Evolutionary conservation across 2,329 filamentous ascomycete species (phyloP).

Genomic region (Chaetothyriales sp.): DNA sequence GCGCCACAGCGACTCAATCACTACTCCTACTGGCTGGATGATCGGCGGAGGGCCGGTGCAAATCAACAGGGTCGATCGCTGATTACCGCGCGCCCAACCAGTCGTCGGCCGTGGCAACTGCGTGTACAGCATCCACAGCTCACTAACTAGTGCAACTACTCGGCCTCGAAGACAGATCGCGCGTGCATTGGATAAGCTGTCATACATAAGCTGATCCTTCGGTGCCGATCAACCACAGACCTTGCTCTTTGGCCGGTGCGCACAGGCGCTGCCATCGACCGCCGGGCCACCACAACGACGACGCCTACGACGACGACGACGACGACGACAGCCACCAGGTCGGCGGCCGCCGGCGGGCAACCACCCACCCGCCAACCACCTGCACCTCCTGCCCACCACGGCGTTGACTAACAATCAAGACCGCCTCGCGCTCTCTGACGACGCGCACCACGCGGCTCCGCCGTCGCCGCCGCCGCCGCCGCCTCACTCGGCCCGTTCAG

Average conservation of each 20-base stretch:
- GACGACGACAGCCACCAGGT: not conserved
- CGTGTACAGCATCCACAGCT: not conserved
- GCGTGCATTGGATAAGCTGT: not conserved
- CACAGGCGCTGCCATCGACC: not conserved
- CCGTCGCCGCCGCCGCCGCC: slow-evolving; percentile 26
- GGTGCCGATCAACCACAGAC: not conserved
- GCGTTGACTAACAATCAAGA: slow-evolving; percentile 27
- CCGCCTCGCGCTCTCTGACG: slow-evolving; percentile 27
- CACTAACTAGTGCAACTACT: not conserved
- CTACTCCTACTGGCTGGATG: too few species aligned
- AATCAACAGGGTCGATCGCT: not conserved
- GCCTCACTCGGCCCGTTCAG: slow-evolving; percentile 27
- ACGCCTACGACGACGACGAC: not conserved
- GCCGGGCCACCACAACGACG: not conserved
- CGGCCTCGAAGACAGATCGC: too few species aligned
- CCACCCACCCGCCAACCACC: not conserved
- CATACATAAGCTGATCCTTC: not conserved
- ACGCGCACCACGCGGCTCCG: slow-evolving; percentile 25
- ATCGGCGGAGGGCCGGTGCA: too few species aligned
- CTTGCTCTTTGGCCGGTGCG: not conserved
- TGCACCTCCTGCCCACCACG: slow-evolving; percentile 25
- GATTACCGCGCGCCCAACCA: not conserved
- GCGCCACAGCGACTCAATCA: too few species aligned
- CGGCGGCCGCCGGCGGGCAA: not conserved
- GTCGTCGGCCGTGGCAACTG: not conserved